These are phyloP conservation scores for Novymonas esmeraldas DNA, from an alignment of 208 protist species.

Conservation along the genomic window DNA sequence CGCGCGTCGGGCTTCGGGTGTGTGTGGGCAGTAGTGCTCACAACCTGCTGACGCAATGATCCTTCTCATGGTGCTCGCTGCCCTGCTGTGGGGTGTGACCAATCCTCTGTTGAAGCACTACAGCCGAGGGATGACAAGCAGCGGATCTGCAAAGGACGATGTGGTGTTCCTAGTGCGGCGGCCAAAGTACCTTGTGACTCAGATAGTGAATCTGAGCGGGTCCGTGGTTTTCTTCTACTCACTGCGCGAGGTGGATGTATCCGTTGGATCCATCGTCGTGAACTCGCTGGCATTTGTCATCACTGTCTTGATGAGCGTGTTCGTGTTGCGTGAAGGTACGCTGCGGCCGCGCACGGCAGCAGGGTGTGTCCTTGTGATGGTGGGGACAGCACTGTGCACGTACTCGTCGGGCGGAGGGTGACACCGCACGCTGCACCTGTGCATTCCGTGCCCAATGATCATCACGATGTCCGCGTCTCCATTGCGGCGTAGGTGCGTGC, in stretches of 20 bases:
- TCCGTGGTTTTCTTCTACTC: conserved; percentile 83
- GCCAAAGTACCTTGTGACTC: conserved; percentile 75
- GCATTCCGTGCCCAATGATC: no score
- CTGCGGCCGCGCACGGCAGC: conserved; percentile 43
- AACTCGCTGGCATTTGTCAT: conserved; percentile 88
- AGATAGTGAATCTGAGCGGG: conserved; percentile 69
- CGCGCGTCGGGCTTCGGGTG: no score
- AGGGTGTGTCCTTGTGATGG: conserved; percentile 69
- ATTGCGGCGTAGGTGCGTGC: no score
- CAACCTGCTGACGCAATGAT: conserved; percentile 38
- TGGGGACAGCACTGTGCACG: conserved; percentile 77
- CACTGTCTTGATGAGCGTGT: conserved; percentile 72
- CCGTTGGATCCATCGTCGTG: conserved; percentile 78
- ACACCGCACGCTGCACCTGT: no score
- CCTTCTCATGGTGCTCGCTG: conserved; percentile 66
- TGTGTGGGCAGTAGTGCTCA: not conserved
- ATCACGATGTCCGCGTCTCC: no score
- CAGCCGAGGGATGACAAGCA: conserved; percentile 64
- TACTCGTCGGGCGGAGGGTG: conserved; percentile 39
- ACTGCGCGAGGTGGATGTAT: conserved; percentile 77
- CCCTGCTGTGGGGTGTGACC: conserved; percentile 82
- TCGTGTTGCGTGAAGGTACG: conserved; percentile 67
- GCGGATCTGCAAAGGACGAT: conserved; percentile 61
- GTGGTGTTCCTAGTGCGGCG: conserved; percentile 56
- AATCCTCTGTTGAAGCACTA: conserved; percentile 87